A percentile compares a stretch with the other conserved stretches of the same genome.
phyloP scores from a whole-genome alignment of 2,329 filamentous ascomycete species.

The Seiridium unicorne region DNA sequence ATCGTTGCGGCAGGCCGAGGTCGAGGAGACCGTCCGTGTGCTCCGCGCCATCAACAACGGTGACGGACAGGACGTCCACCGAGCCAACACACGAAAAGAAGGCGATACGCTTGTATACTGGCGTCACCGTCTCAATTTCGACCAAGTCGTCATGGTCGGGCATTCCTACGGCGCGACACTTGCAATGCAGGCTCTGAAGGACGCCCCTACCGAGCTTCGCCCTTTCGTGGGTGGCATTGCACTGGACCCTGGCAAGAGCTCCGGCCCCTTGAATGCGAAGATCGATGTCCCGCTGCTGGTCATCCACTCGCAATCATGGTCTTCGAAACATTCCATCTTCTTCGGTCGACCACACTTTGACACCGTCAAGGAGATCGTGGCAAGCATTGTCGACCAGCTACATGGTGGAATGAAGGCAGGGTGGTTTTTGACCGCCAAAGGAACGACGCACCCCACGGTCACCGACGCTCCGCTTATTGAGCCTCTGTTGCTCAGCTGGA shows the following conservation, averaged over 20 bases:
- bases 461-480: slow-evolving; percentile 67
- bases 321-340: slow-evolving; percentile 52
- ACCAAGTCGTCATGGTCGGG: slow-evolving; percentile 55
- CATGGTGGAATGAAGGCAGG: slow-evolving; percentile 31
- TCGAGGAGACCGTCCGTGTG: slow-evolving; percentile 41
- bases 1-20: slow-evolving; percentile 49
- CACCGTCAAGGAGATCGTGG: slow-evolving; percentile 56
- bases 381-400: slow-evolving; percentile 37
- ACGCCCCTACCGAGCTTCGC: slow-evolving; percentile 37
- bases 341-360: slow-evolving; percentile 65
- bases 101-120: slow-evolving; percentile 47
- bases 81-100: slow-evolving; percentile 45
- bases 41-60: slow-evolving; percentile 39
- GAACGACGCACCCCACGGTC: slow-evolving; percentile 60
- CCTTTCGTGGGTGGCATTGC: slow-evolving; percentile 57
- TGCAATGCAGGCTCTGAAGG: slow-evolving; percentile 58
- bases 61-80: slow-evolving; percentile 30
- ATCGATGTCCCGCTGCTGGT: slow-evolving; percentile 58
- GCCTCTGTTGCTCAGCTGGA: slow-evolving; percentile 58
- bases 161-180: slow-evolving; percentile 68
- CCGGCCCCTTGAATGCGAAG: slow-evolving; percentile 59
- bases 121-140: slow-evolving; percentile 51
- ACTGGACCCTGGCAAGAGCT: slow-evolving; percentile 65
- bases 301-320: slow-evolving; percentile 66
- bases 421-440: slow-evolving; percentile 55